These are phyloP conservation scores for Candida alai DNA, from an alignment of 805 yeast genomes.

Conservation along the genomic window DNA sequence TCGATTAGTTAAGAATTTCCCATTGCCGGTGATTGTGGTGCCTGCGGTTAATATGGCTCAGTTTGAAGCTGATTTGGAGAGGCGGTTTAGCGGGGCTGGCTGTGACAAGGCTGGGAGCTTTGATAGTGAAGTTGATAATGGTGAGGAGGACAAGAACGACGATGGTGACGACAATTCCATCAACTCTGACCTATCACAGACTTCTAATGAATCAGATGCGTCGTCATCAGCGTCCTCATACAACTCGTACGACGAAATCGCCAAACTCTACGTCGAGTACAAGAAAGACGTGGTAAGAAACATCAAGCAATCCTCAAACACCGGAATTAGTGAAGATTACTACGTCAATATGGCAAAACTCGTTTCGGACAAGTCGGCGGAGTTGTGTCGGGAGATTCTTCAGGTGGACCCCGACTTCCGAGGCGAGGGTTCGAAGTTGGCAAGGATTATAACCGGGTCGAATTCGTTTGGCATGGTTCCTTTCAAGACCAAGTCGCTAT, in stretches of 20 bases:
- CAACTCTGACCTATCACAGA: neutral
- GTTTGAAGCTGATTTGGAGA: slow-evolving; percentile 47
- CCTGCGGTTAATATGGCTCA: slow-evolving; percentile 55
- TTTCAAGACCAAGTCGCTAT: slow-evolving; percentile 39
- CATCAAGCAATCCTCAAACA: slow-evolving; percentile 12
- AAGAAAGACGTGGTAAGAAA: slow-evolving; percentile 17
- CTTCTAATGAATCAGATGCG: slow-evolving; percentile 11
- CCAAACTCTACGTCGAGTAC: slow-evolving; percentile 29
- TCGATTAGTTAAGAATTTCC: slow-evolving; percentile 58
- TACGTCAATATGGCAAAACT: slow-evolving; percentile 23
- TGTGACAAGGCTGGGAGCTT: neutral
- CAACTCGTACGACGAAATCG: slow-evolving; percentile 38
- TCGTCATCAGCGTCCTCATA: slow-evolving; percentile 27
- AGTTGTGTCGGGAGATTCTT: slow-evolving; percentile 33
- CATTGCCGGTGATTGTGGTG: slow-evolving; percentile 63
- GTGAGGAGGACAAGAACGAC: neutral
- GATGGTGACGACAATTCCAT: slow-evolving; percentile 1
- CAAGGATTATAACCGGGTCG: slow-evolving; percentile 40
- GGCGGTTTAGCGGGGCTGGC: slow-evolving; percentile 17
- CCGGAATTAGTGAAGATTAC: slow-evolving; percentile 22
- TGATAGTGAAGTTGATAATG: neutral
- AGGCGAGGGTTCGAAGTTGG: slow-evolving; percentile 41
- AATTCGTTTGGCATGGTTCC: slow-evolving; percentile 36
- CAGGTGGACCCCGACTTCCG: slow-evolving; percentile 35
- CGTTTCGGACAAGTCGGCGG: slow-evolving; percentile 33